Base-by-base conservation (phyloP, 2,329 filamentous ascomycete species). In the Colletotrichum aenigma region DNA sequence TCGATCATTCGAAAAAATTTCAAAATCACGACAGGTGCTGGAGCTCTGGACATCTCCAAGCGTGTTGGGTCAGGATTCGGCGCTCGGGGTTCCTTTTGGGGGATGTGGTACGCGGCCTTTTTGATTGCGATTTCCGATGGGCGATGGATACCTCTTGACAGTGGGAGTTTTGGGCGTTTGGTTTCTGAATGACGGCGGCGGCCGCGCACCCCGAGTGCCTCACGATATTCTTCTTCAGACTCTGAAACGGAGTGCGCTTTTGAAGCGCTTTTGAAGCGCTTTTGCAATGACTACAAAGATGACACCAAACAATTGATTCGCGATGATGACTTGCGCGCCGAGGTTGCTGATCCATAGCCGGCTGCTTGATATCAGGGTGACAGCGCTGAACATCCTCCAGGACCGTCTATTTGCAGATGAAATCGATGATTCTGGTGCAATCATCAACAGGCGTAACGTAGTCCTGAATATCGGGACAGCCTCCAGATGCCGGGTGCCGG, bases 181-280 rank as follows among this genome's bases (percentile, higher is more conserved):
- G 38, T 48, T 48, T 48, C 9, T 48, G 38, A 48, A n/a, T 48
- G 38, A 48, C 2, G 38, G 38, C 38, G 9, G 38, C 38, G 38
- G 18, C 38, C 38, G 9, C 38, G 38, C 38, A 48, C 38, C 18
- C 38, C 18, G 38, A 48, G 38, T 48, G 38, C 38, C 18, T 48
- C 18, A 48, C 18, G 38, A 48, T 48, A n/a, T 48, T 48, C 38
- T 48, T 48, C 38, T 48, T 48, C 38, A n/a, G 38, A 48, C 38
- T 48, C 38, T 48, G 38, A 48, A 48, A 48, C 3, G 9, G 38
- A n/a, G 38, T 48, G 18, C 38, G 38, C 38, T 4, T 0, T 48
- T n/a, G 0, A 0, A 12, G 18, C 38, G 38, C 38, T 4, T 0
- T 48, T n/a, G 0, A 0, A 12, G 38, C 38, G 38, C 18, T 48